Percentiles rank a stretch among this genome's conserved stretches.
Evolutionary conservation across 768 basidiomycete species (phyloP).

Genomic region (Lentinula aciculospora): DNA sequence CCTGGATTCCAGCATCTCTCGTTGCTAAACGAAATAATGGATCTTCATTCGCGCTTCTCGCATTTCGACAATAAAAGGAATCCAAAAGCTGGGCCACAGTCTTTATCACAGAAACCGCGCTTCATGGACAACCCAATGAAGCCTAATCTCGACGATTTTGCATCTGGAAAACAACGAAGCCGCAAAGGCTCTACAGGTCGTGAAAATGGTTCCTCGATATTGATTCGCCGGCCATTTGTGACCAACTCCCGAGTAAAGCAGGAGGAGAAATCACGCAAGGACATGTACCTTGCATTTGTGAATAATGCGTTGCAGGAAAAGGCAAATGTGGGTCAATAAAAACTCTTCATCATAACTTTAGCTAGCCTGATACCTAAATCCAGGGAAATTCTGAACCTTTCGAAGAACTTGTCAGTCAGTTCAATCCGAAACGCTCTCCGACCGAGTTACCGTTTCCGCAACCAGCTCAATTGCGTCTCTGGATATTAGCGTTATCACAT

Average conservation of each 20-base stretch:
- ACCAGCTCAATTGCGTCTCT: slow-evolving; percentile 60
- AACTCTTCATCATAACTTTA: slow-evolving; percentile 5
- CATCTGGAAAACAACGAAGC: slow-evolving; percentile 11
- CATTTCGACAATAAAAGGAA: slow-evolving; percentile 66
- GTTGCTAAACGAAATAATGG: slow-evolving; percentile 37
- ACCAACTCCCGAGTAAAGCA: slow-evolving; percentile 77
- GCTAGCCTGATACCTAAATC: slow-evolving; percentile 11
- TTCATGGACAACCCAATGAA: slow-evolving; percentile 37
- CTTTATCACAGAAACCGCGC: slow-evolving; percentile 31
- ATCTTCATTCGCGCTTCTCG: slow-evolving; percentile 69
- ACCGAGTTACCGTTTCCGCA: slow-evolving; percentile 31
- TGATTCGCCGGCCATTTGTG: slow-evolving; percentile 54
- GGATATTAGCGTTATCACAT: slow-evolving; percentile 85
- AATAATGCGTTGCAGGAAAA: slow-evolving; percentile 78
- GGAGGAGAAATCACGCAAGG: slow-evolving; percentile 70
- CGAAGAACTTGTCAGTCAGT: slow-evolving; percentile 86
- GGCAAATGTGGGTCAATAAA: slow-evolving; percentile 43
- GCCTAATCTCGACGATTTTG: slow-evolving; percentile 36
- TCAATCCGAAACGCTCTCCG: slow-evolving; percentile 45
- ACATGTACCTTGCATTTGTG: slow-evolving; percentile 82
- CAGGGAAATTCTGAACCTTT: slow-evolving; percentile 76
- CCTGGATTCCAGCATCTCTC: background rate
- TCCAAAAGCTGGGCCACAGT: slow-evolving; percentile 60
- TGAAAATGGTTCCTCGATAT: slow-evolving; percentile 18
- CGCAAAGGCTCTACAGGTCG: slow-evolving; percentile 8